Base-by-base conservation (phyloP, 2,329 filamentous ascomycete genomes). In the Emmonsiellopsis sp. region DNA sequence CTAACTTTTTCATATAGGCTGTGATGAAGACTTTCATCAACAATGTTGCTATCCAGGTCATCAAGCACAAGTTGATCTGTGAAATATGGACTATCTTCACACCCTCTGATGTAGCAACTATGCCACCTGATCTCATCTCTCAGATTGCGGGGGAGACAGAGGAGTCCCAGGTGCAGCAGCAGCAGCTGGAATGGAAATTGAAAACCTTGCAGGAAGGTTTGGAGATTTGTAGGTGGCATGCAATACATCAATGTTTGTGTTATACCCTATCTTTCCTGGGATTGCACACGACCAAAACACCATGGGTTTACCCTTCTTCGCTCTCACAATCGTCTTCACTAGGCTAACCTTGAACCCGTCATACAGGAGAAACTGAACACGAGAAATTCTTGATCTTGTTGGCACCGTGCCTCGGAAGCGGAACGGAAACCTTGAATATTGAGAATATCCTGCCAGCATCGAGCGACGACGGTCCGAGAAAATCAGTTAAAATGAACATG, bases 11-110 rank as follows among this genome's bases (percentile, higher is more conserved):
- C 40, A 48, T 20, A 46, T 43, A 73, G 71, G 70, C 74, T 46
- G 71, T 72, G 2, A 51, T 70, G 32, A 72, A 73, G 57, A 67
- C 57, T 2, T 61, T 73, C 42, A 61, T 75, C 41, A 70, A 76
- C 55, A 65, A 73, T 54, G 61, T 75, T 55, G 64, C 63, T 31
- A 64, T 65, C 6, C 61, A 71, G 15, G 71, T 67, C 0, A 59
- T 75, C 16, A 71, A 74, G 59, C 51, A 58, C 5, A 63, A 63
- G 26, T 60, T 72, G 3, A 58, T 70, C 7, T 46, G 61, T n/a
- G 55, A 61, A 6, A 60, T 73, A 3, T 53, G 58, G 2, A n/a
- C 51, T 15, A 57, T 71, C 20, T 64, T 71, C 42, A 58, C 52
- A n/a, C 64, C 68, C 3, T 48, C 59, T 3, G 50, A 51, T 1